These are phyloP conservation scores for Erodium moschatum DNA, from an alignment of 441 rosid genomes.

Conservation along the genomic window DNA sequence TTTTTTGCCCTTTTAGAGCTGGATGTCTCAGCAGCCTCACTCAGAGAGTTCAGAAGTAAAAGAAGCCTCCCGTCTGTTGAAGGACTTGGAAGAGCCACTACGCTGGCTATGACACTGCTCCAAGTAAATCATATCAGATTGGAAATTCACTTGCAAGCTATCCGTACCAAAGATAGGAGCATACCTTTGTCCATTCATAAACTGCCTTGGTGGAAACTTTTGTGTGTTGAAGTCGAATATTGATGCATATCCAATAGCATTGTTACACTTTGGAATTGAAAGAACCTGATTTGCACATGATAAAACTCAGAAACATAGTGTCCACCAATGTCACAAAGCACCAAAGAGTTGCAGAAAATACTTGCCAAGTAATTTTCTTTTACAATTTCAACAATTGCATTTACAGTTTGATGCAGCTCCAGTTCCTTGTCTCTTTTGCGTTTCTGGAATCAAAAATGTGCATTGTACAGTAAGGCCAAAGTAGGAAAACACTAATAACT, in stretches of 20 bases:
- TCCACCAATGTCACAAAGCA: conserved; percentile 16
- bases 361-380: conserved; percentile 93
- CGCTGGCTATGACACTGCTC: conserved; percentile 64
- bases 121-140: conserved; percentile 18
- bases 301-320: conserved; percentile 12
- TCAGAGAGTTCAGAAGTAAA: conserved; percentile 64
- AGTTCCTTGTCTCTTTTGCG: conserved; percentile 65
- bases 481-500: not conserved
- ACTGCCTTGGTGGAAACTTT: conserved; percentile 53
- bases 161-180: not conserved
- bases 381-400: conserved; percentile 81
- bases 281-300: conserved; percentile 50
- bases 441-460: conserved; percentile 39
- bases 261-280: conserved; percentile 67
- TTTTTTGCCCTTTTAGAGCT: conserved; percentile 70
- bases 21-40: conserved; percentile 54
- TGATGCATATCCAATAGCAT: conserved; percentile 76
- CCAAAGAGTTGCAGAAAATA: conserved; percentile 16
- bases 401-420: conserved; percentile 66
- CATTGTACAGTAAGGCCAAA: not conserved
- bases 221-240: conserved; percentile 84
- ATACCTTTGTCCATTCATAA: conserved; percentile 79
- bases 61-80: conserved; percentile 71
- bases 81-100: conserved; percentile 61
- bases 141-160: conserved; percentile 2